Evolutionary conservation across 1,139 yeast genomes (phyloP), one percentile per base, ranked within the genome.

Genomic region (Hyphopichia khmerensis): DNA sequence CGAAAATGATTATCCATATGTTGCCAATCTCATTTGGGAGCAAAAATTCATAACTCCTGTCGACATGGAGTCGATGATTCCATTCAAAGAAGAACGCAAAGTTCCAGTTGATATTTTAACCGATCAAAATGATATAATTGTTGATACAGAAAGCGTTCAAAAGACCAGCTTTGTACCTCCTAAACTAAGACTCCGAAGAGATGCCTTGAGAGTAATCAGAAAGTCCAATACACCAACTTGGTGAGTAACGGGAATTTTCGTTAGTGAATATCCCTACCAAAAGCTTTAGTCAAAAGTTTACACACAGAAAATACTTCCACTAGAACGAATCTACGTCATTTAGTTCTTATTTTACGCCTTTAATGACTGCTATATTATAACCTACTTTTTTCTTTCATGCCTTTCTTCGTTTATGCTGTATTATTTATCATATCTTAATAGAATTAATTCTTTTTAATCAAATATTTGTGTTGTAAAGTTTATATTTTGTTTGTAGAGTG

Each of bases 91-190:
- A 5, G 34, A 40, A 18, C 36, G 39, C 9, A 29, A 44, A 16
- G 39, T 41, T 16, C 47, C 36, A 16, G 41, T 40, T 15, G 55
- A 54, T 32, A 57, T 51, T 21, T 42, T 49, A 43, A 60, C 56
- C 3, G 21, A 33, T 15, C 13, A 24, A 18, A 16, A 16, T 9
- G 40, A 33, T 24, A 46, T 53, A 15, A 49, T 46, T 9, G 49
- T 61, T 6, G 60, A 60, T 42, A 35, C 55, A 6, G 48, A 49
- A 24, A 44, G 46, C 10, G 49, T 62, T 17, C 45, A 53, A 17
- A 49, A 51, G 26, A 16, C 46, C 18, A 48, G 49, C 15, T 70
- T 70, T 49, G 57, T 72, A 31, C 77, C 78, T 2, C 75, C 73
- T n/a, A 59, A 50, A 40, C 60, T 69, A 39, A 59, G 59, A 33